Evolutionary conservation across 495 filamentous ascomycete genomes (phyloP), one percentile per base, ranked within the genome.

Genomic region (Daldinia decipiens): DNA sequence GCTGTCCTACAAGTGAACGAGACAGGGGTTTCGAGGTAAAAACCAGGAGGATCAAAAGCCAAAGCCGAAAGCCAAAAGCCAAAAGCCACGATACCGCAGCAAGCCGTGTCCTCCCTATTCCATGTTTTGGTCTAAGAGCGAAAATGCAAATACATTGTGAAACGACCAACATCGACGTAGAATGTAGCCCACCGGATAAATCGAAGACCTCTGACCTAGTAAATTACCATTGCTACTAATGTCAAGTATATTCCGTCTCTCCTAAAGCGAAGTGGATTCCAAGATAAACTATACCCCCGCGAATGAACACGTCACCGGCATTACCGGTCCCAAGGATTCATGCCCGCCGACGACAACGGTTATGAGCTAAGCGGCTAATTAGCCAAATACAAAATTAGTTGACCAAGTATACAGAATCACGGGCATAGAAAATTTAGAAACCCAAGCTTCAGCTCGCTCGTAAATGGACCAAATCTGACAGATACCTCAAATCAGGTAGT

Each of bases 51-150:
- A 47, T 4, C 43, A 47, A 47, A 53, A 31, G 26, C 27, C 24
- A 52, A 29, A 24, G 26, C n/a, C n/a, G n/a, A n/a, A n/a, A n/a
- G n/a, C 26, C 12, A 26, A 59, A 29, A 29, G 27, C 27, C 27
- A 29, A 29, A 29, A 29, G 64, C 59, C 65, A 72, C 60, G 69
- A 72, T 68, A 65, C 59, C 59, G 64, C 59, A 68, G 64, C 64
- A 57, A 68, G 69, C 69, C 69, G 69, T 60, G 29, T 64, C 45
- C 53, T 64, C 43, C 51, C 53, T 52, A 57, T 65, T 40, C 31
- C 24, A 61, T 53, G 11, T 31, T 53, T 53, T 29, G 26, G 50
- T 31, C 43, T 24, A 3, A 47, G 43, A 21, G 8, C 12, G 43
- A 47, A 47, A 24, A 47, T 12, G 34, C 50, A 36, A 52, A 32